Base-by-base conservation (phyloP, 2,329 filamentous ascomycete species). In the Ophiostoma pallidulum region DNA sequence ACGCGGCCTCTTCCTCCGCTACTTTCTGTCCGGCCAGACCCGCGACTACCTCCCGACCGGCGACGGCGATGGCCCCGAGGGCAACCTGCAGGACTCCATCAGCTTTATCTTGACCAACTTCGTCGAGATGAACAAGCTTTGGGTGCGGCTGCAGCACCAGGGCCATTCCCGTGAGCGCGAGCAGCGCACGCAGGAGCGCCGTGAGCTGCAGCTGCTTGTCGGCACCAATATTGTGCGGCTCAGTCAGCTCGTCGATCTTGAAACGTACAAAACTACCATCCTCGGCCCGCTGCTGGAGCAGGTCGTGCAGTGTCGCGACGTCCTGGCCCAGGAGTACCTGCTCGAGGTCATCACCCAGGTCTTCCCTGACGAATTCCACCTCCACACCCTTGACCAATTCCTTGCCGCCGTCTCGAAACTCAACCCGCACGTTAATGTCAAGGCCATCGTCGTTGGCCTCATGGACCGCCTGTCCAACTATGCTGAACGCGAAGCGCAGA, bases 81-180 rank as follows among this genome's bases (percentile, higher is more conserved):
- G 92, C 43, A 97, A 96, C 60, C 71, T 97, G 41, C 88, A 94
- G 64, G 92, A 98, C 67, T 96, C 90, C 31, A 95, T 98, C 69
- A 96, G 88, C 70, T 98, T 98, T 62, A 84, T 97, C 47, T 71
- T 98, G 61, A 98, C 92, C 51, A 98, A 98, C 60, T 98, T 98
- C 62, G 92, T 98, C 57, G 92, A 98, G 69, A 98, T 98, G 92
- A 98, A 98, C 70, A 98, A 98, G 75, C 75, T 98, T 29, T 98
- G 92, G 92, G 92, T 98, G 53, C 83, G 92, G 37, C 71, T 97
- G 61, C 92, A 98, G 64, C 92, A 98, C 65, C 92, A 98, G 64
- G 92, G 92, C 22, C 92, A 96, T 62, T 98, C 92, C 33, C 78
- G 91, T 59, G 92, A 98, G 66, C 77, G 92, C 45, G 92, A 98